Percentiles rank a stretch among this genome's conserved stretches.
These are phyloP conservation scores for Eucalyptus pauciflora DNA, from an alignment of 345 rosid genomes.

Conservation along the genomic window DNA sequence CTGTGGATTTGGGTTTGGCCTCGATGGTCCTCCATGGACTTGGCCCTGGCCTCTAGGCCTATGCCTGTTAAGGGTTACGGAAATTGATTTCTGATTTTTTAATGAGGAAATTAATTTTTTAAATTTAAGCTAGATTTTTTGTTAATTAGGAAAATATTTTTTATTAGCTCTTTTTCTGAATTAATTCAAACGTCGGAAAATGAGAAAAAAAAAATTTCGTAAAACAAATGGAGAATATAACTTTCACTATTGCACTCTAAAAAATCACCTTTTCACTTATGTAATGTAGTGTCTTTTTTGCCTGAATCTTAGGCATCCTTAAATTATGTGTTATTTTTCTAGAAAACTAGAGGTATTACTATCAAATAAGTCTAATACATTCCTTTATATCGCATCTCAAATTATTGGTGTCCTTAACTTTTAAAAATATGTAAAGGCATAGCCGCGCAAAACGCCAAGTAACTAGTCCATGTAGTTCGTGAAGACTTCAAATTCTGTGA, in stretches of 20 bases:
- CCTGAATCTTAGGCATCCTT: not conserved
- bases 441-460: not conserved
- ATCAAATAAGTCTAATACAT: not conserved
- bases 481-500: not conserved
- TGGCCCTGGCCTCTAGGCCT: not conserved
- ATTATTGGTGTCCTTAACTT: not conserved
- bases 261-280: not conserved
- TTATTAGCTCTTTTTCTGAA: not conserved
- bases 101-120: not conserved
- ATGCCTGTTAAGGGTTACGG: fast-evolving
- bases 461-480: not conserved
- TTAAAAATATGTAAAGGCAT: not conserved
- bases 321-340: not conserved
- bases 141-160: not conserved
- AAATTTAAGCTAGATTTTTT: not conserved
- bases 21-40: not conserved
- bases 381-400: not conserved
- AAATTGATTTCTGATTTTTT: not conserved
- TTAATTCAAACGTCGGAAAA: not conserved
- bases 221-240: no score
- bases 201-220: no score
- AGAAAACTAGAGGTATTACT: not conserved
- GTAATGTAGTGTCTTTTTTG: not conserved
- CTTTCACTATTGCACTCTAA: not conserved
- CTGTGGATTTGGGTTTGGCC: not conserved